phyloP scores from a whole-genome alignment of 352 stramenopile genomes.

The Globisporangium cederbergense region DNA sequence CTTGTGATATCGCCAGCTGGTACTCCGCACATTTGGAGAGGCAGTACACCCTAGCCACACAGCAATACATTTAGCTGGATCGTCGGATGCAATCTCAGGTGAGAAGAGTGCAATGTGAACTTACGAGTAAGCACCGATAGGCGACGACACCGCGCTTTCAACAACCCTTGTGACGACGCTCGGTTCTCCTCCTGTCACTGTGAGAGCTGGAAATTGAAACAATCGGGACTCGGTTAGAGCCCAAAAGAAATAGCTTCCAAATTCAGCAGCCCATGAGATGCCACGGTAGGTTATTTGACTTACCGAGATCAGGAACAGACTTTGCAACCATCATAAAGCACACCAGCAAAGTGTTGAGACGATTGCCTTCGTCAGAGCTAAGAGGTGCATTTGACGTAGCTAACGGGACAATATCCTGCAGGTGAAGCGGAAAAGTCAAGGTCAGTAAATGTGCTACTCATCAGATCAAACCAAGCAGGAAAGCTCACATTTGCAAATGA shows the following conservation, averaged over 20 bases:
- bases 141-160: conserved; percentile 22
- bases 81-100: not conserved
- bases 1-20: conserved; percentile 27
- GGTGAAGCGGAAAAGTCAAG: conserved; percentile 2
- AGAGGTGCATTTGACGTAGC: conserved; percentile 25
- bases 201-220: conserved; percentile 7
- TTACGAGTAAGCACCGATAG: conserved; percentile 40
- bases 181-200: conserved; percentile 6
- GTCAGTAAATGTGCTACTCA: not conserved
- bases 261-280: no score
- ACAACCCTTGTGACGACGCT: conserved; percentile 34
- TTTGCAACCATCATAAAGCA: conserved; percentile 62
- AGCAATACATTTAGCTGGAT: not conserved
- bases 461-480: not conserved
- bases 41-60: conserved; percentile 23
- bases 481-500: conserved; percentile 53
- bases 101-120: conserved; percentile 7
- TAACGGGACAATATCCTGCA: conserved; percentile 48
- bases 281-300: conserved; percentile 5
- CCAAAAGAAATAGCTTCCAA: not conserved
- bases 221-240: conserved; percentile 7
- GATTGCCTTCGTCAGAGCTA: conserved; percentile 23
- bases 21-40: conserved; percentile 41
- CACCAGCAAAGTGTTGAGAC: conserved; percentile 35
- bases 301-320: conserved; percentile 44